A percentile compares a stretch with the other conserved stretches of the same genome.
These are phyloP conservation scores for Debaryomyces fabryi DNA, from an alignment of 1,139 yeast genomes.

Conservation along the genomic window DNA sequence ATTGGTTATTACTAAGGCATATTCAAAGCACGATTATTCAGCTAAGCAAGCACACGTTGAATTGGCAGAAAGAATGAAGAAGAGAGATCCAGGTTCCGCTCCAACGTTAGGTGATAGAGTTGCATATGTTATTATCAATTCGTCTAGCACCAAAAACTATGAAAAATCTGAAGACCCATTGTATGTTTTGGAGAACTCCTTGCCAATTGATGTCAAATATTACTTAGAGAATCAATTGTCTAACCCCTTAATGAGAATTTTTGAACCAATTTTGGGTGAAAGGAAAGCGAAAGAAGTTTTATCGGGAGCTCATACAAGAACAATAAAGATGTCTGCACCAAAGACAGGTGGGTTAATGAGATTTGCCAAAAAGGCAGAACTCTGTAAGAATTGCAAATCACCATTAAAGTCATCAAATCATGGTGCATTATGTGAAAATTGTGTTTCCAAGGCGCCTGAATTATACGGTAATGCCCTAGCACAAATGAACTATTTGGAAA, in stretches of 20 bases:
- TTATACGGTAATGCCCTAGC: conserved; percentile 79
- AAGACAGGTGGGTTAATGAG: conserved; percentile 83
- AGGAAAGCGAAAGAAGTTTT: conserved; percentile 75
- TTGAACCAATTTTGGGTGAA: conserved; percentile 94
- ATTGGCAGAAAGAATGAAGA: conserved; percentile 91
- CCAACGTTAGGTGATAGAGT: conserved; percentile 98
- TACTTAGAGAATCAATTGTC: conserved; percentile 91
- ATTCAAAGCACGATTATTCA: conserved; percentile 87
- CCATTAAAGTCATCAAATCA: conserved; percentile 68
- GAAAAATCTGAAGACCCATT: conserved; percentile 97
- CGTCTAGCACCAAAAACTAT: conserved; percentile 83
- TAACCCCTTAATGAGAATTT: conserved; percentile 90
- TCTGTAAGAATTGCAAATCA: conserved; percentile 85
- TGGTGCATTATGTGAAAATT: conserved; percentile 83
- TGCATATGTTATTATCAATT: conserved; percentile 90
- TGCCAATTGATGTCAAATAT: conserved; percentile 94
- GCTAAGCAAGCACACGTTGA: conserved; percentile 98
- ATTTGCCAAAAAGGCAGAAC: conserved; percentile 86
- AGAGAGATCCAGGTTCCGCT: conserved; percentile 96
- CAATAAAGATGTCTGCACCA: conserved; percentile 67
- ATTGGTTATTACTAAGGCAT: conserved; percentile 89
- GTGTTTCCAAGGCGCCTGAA: conserved; percentile 73
- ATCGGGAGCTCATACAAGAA: conserved; percentile 81
- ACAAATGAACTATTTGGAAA: conserved; percentile 77
- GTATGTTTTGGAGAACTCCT: conserved; percentile 84